Evolutionary conservation across 345 rosid genomes (phyloP).

Genomic region (Trapa incisa): DNA sequence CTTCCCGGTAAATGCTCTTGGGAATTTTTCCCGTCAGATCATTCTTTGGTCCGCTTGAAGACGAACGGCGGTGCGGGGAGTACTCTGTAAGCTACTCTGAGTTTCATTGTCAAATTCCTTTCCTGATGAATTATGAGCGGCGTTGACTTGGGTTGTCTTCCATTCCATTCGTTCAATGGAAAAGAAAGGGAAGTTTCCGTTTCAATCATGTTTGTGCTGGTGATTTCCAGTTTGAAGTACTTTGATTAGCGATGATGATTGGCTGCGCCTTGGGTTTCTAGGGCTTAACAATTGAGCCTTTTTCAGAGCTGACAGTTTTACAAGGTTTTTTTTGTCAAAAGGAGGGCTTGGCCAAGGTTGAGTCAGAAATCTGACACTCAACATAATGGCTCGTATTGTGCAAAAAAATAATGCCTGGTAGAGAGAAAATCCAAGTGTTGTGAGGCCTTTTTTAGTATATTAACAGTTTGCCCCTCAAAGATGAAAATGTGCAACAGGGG

Average conservation of each 20-base stretch:
- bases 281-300: slow-evolving; percentile 2
- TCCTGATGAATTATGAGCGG: background rate
- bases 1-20: background rate
- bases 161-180: background rate
- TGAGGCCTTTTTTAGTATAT: background rate
- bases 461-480: background rate
- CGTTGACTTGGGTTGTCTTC: background rate
- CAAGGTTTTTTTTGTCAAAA: background rate
- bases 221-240: background rate
- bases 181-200: background rate
- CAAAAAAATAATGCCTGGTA: background rate
- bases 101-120: background rate
- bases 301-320: background rate
- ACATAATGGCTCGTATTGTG: too few species aligned
- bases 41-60: background rate
- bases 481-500: too few species aligned
- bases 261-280: background rate
- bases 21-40: background rate
- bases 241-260: background rate
- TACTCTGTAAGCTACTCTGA: slow-evolving; percentile 1
- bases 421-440: too few species aligned
- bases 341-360: slow-evolving; percentile 2
- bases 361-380: slow-evolving; percentile 6
- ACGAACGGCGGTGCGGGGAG: background rate
- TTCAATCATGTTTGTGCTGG: background rate